phyloP scores from a whole-genome alignment of 192 early-diverging fungal genomes.

The Coemansia aciculifera region DNA sequence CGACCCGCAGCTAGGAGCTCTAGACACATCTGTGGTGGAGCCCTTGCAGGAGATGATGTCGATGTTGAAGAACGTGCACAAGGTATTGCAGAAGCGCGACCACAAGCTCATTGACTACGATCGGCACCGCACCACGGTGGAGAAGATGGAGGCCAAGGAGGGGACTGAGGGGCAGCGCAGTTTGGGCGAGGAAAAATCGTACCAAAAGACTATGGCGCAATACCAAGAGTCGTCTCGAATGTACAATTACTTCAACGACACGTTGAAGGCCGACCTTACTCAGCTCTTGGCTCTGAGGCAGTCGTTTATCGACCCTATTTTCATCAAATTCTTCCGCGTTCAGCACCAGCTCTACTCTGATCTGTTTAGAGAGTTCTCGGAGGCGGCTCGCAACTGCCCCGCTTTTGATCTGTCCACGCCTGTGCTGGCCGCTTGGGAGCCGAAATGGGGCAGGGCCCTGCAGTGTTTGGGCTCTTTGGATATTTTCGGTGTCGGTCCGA shows the following conservation, averaged over 20 bases:
- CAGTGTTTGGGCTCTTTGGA: constrained; percentile 32
- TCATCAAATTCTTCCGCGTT: constrained; percentile 79
- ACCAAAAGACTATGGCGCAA: constrained; percentile 68
- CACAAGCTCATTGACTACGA: constrained; percentile 96
- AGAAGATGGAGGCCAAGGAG: constrained; percentile 74
- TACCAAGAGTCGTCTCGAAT: constrained; percentile 81
- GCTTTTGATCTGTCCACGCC: constrained; percentile 59
- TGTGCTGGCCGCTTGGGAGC: constrained; percentile 41
- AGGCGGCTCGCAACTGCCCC: constrained; percentile 56
- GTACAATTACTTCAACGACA: constrained; percentile 81
- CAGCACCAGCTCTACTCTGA: constrained; percentile 77
- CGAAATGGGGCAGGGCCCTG: constrained; percentile 34
- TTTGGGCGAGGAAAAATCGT: constrained; percentile 65
- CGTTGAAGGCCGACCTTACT: constrained; percentile 79
- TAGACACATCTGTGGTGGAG: constrained; percentile 77
- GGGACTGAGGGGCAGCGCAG: constrained; percentile 52
- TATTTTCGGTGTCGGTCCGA: constrained; percentile 36
- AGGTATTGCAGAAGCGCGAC: constrained; percentile 82
- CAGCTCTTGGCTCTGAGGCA: constrained; percentile 70
- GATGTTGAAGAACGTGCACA: constrained; percentile 76
- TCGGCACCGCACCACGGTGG: constrained; percentile 67
- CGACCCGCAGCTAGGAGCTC: constrained; percentile 65
- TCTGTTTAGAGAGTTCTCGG: constrained; percentile 62
- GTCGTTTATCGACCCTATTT: constrained; percentile 85
- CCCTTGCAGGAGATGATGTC: constrained; percentile 77